phyloP scores from a whole-genome alignment of 768 basidiomycete genomes.

The Vararia minispora region DNA sequence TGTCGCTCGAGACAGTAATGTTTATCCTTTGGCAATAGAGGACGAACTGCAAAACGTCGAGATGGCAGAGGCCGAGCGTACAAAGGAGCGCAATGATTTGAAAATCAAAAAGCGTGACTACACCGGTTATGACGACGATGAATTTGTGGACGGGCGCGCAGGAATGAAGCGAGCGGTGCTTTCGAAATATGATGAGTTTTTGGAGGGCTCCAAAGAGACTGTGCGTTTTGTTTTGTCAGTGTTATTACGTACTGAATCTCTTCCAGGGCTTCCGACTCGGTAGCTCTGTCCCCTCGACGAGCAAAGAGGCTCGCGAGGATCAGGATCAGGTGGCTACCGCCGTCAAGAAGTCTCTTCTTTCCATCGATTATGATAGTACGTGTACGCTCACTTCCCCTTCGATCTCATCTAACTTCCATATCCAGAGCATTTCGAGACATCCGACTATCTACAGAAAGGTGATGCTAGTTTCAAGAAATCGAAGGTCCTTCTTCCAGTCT shows the following conservation, averaged over 20 bases:
- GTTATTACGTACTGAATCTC: constrained; percentile 6
- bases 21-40: constrained; percentile 45
- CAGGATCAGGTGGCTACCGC: constrained; percentile 41
- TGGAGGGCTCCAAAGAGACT: constrained; percentile 62
- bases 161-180: constrained; percentile 79
- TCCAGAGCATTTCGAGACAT: constrained; percentile 71
- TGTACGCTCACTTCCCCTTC: constrained; percentile 11
- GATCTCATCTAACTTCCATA: constrained; percentile 8
- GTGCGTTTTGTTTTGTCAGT: constrained; percentile 27
- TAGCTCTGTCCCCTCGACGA: constrained; percentile 32
- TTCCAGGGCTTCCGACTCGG: constrained; percentile 82
- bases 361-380: constrained; percentile 87
- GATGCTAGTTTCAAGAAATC: constrained; percentile 93
- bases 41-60: constrained; percentile 96
- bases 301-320: constrained; percentile 28
- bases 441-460: constrained; percentile 88
- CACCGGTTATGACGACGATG: constrained; percentile 94
- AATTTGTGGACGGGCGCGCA: constrained; percentile 64
- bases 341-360: constrained; percentile 71
- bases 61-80: constrained; percentile 80
- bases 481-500: constrained; percentile 39
- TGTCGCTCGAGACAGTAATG: constrained; percentile 2
- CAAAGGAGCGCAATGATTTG: constrained; percentile 66
- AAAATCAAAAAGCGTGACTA: constrained; percentile 88
- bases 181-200: constrained; percentile 88